phyloP scores from a whole-genome alignment of 2,329 filamentous ascomycete species.

The Aspergillus piperis region DNA sequence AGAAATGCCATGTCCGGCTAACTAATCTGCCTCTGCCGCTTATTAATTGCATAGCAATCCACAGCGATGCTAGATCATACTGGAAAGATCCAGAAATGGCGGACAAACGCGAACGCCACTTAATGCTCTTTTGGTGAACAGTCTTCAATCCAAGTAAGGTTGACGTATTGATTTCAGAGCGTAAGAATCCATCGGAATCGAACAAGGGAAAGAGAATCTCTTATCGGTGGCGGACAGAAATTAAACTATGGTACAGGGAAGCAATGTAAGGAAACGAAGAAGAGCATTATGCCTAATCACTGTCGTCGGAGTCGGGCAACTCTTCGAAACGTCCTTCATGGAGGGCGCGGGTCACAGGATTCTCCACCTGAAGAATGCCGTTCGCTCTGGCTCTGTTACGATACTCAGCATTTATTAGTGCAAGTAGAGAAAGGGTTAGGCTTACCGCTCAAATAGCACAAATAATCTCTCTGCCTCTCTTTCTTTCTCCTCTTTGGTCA shows the following conservation, averaged over 20 bases:
- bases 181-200: background rate
- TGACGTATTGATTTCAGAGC: background rate
- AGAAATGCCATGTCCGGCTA: background rate
- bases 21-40: background rate
- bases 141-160: background rate
- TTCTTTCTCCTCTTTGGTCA: conserved; percentile 91
- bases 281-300: conserved; percentile 26
- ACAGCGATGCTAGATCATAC: background rate
- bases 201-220: background rate
- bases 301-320: conserved; percentile 57
- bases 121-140: background rate
- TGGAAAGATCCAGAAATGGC: background rate
- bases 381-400: conserved; percentile 64
- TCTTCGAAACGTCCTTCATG: conserved; percentile 72
- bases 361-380: conserved; percentile 75
- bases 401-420: conserved; percentile 18
- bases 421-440: conserved; percentile 16
- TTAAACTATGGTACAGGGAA: background rate
- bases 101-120: background rate
- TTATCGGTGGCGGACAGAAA: background rate
- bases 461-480: conserved; percentile 86
- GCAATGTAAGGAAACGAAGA: background rate
- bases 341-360: conserved; percentile 71
- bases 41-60: background rate
- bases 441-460: conserved; percentile 81